Evolutionary conservation across 345 rosid genomes (phyloP).

Genomic region (Euphorbia tirucalli): DNA sequence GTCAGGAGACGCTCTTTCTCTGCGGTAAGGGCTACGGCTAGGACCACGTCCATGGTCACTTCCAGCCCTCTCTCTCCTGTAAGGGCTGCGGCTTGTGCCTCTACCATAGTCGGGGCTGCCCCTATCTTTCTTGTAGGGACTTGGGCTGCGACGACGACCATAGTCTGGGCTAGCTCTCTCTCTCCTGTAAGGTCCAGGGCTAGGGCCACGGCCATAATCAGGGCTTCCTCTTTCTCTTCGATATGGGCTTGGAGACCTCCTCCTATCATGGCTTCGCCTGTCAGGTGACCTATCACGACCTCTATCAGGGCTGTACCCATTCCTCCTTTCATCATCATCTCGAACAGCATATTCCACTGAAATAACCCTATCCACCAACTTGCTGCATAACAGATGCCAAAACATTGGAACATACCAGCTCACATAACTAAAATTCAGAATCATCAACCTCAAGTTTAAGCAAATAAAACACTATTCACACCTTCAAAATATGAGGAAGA

Average conservation of each 20-base stretch:
- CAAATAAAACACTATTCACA: not conserved
- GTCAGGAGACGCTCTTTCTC: conserved; percentile 51
- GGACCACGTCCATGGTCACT: conserved; percentile 40
- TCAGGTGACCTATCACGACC: conserved; percentile 73
- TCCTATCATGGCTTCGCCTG: conserved; percentile 53
- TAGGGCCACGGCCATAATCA: conserved; percentile 82
- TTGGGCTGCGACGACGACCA: conserved; percentile 61
- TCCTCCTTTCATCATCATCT: conserved; percentile 76
- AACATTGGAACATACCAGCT: not conserved
- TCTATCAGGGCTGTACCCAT: conserved; percentile 72
- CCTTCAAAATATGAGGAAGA: conserved; percentile 4
- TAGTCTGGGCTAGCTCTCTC: conserved; percentile 79
- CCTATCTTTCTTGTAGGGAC: conserved; percentile 56
- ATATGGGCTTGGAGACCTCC: conserved; percentile 80
- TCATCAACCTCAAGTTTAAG: not conserved
- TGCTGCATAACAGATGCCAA: conserved; percentile 45
- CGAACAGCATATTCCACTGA: conserved; percentile 92
- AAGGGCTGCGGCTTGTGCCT: conserved; percentile 45
- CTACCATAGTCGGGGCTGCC: conserved; percentile 58
- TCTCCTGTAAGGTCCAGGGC: conserved; percentile 52
- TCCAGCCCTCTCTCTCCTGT: conserved; percentile 38
- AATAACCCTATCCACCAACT: conserved; percentile 80
- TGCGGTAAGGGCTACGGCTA: conserved; percentile 58
- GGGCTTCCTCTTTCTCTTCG: conserved; percentile 88
- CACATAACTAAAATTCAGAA: not conserved